A percentile compares a stretch with the other conserved stretches of the same genome.
Evolutionary conservation across 495 filamentous ascomycete genomes (phyloP).

Genomic region (Neurospora cerealis): DNA sequence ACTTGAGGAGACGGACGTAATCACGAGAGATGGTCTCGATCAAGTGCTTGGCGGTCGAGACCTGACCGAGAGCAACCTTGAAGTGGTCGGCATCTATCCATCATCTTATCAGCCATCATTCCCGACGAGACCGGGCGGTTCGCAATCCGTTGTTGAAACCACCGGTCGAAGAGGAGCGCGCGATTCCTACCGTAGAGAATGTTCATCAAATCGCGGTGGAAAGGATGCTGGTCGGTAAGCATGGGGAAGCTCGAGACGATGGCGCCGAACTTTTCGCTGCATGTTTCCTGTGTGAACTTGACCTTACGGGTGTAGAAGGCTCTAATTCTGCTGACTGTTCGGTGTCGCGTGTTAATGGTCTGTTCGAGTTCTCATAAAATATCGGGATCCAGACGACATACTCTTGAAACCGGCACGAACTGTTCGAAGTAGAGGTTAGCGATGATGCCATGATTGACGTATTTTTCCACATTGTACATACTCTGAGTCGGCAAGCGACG

Average conservation of each 20-base stretch:
- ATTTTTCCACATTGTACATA: constrained; percentile 3
- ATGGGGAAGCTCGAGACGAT: constrained; percentile 90
- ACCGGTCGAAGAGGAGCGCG: neutral
- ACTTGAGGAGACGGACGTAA: constrained; percentile 81
- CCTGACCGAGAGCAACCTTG: constrained; percentile 87
- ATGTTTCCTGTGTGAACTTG: constrained; percentile 97
- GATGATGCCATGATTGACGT: neutral
- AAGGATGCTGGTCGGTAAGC: constrained; percentile 93
- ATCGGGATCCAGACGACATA: constrained; percentile 6
- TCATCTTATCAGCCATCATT: constrained; percentile 33
- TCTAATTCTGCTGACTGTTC: constrained; percentile 70
- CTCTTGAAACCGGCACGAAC: constrained; percentile 87
- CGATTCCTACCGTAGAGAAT: constrained; percentile 46
- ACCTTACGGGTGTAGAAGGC: constrained; percentile 96
- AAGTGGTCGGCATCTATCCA: constrained; percentile 96
- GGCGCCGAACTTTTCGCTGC: constrained; percentile 79
- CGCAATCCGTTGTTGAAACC: constrained; percentile 33
- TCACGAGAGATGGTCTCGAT: constrained; percentile 93
- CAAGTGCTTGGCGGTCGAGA: constrained; percentile 89
- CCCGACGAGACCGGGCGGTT: constrained; percentile 16
- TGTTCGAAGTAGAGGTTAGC: constrained; percentile 1
- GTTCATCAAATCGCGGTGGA: constrained; percentile 59
- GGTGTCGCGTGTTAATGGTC: constrained; percentile 1
- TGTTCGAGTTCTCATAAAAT: neutral
- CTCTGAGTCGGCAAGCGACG: constrained; percentile 87